Conservation (phyloP, 306 rosid species). For the Luffa acutangula region DNA sequence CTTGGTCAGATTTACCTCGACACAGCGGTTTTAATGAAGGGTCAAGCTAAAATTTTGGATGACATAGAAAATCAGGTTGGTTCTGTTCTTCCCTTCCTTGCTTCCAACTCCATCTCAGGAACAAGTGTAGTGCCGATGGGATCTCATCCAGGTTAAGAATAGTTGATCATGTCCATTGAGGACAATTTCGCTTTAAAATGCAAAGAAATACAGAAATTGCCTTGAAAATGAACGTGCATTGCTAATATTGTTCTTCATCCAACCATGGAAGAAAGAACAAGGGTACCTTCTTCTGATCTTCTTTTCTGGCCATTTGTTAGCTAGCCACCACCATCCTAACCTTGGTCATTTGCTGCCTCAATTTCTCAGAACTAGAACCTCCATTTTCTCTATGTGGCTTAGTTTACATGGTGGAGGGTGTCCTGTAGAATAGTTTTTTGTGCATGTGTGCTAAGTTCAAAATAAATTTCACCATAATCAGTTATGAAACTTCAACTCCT, state of each 20-base stretch:
- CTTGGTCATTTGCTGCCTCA: not conserved
- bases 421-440: not conserved
- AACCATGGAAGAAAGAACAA: too few species aligned
- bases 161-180: constrained; percentile 52
- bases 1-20: constrained; percentile 72
- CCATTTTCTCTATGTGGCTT: not conserved
- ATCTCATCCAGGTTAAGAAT: too few species aligned
- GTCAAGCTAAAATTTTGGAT: constrained; percentile 83
- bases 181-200: constrained; percentile 41
- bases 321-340: not conserved
- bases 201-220: constrained; percentile 77
- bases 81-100: not conserved
- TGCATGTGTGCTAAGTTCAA: not conserved
- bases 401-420: not conserved
- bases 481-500: not conserved
- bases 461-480: too few species aligned
- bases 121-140: too few species aligned
- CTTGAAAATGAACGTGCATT: constrained; percentile 89
- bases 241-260: constrained; percentile 49
- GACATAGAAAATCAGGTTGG: constrained; percentile 95
- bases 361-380: not conserved
- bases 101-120: too few species aligned
- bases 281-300: constrained; percentile 26
- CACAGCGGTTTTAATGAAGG: constrained; percentile 89
- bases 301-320: not conserved